Conservation (phyloP, 75 land plant species). For the Cryptomeria japonica region DNA sequence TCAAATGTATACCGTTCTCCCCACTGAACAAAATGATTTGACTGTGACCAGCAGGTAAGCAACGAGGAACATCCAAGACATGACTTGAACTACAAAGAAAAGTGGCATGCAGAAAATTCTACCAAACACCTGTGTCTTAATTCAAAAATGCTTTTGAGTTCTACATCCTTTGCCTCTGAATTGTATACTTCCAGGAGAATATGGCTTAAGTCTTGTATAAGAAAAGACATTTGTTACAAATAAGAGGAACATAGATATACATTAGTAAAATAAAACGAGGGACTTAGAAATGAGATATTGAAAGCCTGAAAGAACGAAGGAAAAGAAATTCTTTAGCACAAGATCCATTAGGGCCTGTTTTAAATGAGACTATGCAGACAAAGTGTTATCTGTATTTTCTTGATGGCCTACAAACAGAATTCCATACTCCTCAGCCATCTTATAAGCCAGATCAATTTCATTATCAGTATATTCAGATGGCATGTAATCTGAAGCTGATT, state of each 20-base stretch:
- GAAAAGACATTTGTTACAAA: not conserved
- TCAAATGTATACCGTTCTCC: not conserved
- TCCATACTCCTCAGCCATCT: conserved; percentile 29
- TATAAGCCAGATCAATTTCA: conserved; percentile 22
- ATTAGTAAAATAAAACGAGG: not conserved
- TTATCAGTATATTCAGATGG: conserved; percentile 18
- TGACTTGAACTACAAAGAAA: not conserved
- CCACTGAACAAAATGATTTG: not conserved
- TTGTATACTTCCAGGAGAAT: not conserved
- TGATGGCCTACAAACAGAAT: conserved; percentile 21
- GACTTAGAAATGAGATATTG: not conserved
- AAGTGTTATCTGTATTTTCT: not conserved
- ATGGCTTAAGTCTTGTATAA: not conserved
- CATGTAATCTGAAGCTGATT: not conserved
- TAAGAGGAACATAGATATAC: not conserved
- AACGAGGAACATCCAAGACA: not conserved
- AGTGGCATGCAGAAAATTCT: not conserved
- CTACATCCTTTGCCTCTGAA: not conserved
- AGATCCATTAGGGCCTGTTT: not conserved
- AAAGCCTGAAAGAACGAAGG: not conserved
- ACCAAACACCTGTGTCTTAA: not conserved
- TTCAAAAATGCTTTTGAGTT: not conserved
- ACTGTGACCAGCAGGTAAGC: not conserved
- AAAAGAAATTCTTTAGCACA: not conserved
- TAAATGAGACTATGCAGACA: not conserved